Evolutionary conservation across 495 filamentous ascomycete genomes (phyloP), one percentile per base, ranked within the genome.

Genomic region (Collariella sp.): DNA sequence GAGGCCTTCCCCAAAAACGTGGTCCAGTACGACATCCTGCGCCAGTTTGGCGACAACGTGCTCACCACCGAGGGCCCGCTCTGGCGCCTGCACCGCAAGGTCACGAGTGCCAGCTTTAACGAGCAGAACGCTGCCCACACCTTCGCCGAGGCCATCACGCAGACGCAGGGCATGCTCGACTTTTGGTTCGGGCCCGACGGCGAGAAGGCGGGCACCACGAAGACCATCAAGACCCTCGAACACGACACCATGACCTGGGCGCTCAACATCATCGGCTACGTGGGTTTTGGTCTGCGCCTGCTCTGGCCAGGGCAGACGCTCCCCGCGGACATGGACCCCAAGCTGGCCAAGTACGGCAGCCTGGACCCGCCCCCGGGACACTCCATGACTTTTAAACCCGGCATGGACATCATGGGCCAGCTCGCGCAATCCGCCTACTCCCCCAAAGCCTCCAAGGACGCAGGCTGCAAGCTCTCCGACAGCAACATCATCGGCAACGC

Each of bases 61-160:
- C 72, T 88, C 22, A 79, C 76, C 1, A 77, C 82, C 11, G 84
- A 87, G 61, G 84, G 82, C 16, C 57, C 71, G 15, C 44, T 70
- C 9, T 89, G 85, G 85, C 73, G 81, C 45, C 72, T 78, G 65
- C 85, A 88, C 64, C 76, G 85, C 46, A 86, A 84, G 65, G 76
- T 84, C 19, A 83, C 82, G 0, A 76, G 80, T 24, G 80, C 83
- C 19, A 79, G 80, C 19, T 88, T 88, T 64, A 81, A 81, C 43
- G 85, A 88, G 70, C 84, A 76, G 70, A 87, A 87, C 67, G 84
- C 85, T 48, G 75, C 76, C 3, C 55, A 83, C 46, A 82, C 85
- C 2, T 87, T 84, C 62, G 61, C 53, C 40, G 83, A 86, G 58
- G 76, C 75, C 12, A 67, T 86, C 50, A 67, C 66, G 23, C 83